Base-by-base conservation (phyloP, 306 rosid genomes). In the Fragaria ananassa region DNA sequence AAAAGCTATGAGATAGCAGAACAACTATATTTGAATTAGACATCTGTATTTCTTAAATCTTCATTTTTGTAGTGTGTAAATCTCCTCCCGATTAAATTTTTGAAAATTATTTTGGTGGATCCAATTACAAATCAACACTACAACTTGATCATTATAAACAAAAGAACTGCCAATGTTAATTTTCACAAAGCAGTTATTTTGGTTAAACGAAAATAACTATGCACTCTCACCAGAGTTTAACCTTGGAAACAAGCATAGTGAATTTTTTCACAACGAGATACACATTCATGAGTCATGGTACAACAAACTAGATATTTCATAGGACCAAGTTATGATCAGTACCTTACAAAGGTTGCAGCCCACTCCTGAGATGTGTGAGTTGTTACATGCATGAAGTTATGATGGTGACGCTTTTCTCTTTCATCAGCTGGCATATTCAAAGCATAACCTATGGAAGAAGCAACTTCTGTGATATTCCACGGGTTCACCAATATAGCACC, bases 311-410 rank as follows among this genome's bases (percentile, higher is more conserved):
- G 10, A 35, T 46, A 54, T n/a, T 11, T 56, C 15, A 61, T 35
- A 44, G 66, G 21, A 70, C 53, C 58, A 69, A 37, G 80, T 70
- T 42, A 73, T 63, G 82, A 78, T 51, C 76, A 72, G 53, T 74
- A 94, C 98, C 98, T 95, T 60, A 95, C 92, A 76, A 95, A 95
- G 74, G 97, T 95, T 85, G 96, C 98, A 71, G 98, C 98, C 98
- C 98, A 95, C 86, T 95, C 98, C 68, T 88, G 97, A 37, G 98
- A 95, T 8, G 97, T 95, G 80, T 95, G 98, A 86, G 96, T 85
- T 51, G 90, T 92, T 50, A 95, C 98, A 57, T 95, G 96, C 93
- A 86, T 87, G 84, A 95, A 95, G 80, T 95, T 95, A 81, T 89
- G 89, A 68, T 86, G 96, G 82, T 95, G 98, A 51, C 98, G 84